A percentile compares a stretch with the other conserved stretches of the same genome.
phyloP scores from a whole-genome alignment of 306 rosid species.

The Sechiopsis laciniata region DNA sequence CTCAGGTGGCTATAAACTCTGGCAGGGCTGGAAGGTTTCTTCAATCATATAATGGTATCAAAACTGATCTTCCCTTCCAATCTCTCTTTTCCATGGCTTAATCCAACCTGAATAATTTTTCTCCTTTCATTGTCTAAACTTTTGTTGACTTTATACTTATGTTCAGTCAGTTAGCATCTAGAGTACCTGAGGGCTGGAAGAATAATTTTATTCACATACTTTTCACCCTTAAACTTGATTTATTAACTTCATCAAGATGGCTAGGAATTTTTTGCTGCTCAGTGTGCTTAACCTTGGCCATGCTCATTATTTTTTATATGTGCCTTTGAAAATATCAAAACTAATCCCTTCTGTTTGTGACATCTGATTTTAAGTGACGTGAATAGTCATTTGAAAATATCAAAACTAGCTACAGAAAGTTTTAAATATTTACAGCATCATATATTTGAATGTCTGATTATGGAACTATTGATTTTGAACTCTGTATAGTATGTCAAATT shows the following conservation, averaged over 20 bases:
- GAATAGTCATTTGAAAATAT: no score
- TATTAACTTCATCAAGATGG: neutral
- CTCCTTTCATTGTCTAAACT: neutral
- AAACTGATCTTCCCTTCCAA: neutral
- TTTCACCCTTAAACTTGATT: neutral
- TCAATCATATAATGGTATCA: slow-evolving; percentile 62
- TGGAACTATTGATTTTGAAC: slow-evolving; percentile 4
- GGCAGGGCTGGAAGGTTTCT: slow-evolving; percentile 53
- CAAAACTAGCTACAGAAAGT: no score
- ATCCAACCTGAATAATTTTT: neutral
- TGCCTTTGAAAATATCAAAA: no score
- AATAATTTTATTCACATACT: neutral
- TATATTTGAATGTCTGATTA: neutral
- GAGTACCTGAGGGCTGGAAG: neutral
- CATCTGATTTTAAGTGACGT: no score
- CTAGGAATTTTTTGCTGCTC: neutral
- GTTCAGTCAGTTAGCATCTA: slow-evolving; percentile 1
- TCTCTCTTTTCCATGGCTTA: slow-evolving; percentile 8
- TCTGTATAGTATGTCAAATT: neutral
- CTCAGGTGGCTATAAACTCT: slow-evolving; percentile 50
- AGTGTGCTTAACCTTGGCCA: neutral
- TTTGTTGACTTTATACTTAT: neutral
- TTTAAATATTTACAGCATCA: no score
- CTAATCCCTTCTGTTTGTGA: no score
- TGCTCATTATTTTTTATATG: neutral